These are phyloP conservation scores for Conticribra guillardii DNA, from an alignment of 108 stramenopile species.

Conservation along the genomic window DNA sequence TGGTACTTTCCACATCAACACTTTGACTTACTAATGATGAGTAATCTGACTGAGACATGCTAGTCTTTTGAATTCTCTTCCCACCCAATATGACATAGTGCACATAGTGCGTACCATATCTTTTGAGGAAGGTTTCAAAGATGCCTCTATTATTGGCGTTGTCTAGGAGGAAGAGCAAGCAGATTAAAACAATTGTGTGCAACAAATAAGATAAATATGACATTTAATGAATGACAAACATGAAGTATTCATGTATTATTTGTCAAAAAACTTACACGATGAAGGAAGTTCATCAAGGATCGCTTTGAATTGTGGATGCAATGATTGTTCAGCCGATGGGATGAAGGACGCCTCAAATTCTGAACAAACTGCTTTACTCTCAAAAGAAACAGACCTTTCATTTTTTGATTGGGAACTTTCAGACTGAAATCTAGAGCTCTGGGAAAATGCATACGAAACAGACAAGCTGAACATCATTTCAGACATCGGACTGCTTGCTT, in stretches of 20 bases:
- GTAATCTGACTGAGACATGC: background rate
- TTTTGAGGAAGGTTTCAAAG: background rate
- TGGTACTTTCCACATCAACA: background rate
- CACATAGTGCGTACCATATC: background rate
- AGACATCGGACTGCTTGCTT: background rate
- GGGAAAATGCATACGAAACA: background rate
- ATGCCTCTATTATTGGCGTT: background rate
- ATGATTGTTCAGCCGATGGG: background rate
- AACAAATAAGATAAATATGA: too few relatives aligned
- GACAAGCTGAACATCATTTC: background rate
- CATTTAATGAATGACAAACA: too few relatives aligned
- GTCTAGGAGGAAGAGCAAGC: background rate
- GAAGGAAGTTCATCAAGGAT: background rate
- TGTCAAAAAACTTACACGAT: background rate
- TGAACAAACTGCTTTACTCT: background rate
- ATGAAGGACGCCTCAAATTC: background rate
- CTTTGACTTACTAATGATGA: background rate
- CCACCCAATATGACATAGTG: background rate
- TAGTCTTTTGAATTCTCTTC: background rate
- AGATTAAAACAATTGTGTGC: too few relatives aligned
- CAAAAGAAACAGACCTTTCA: background rate
- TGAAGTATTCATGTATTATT: too few relatives aligned
- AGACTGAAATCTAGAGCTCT: background rate
- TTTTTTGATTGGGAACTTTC: background rate
- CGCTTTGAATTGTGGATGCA: background rate